Base-by-base conservation (phyloP, 768 basidiomycete species). In the Amanita inopinata region DNA sequence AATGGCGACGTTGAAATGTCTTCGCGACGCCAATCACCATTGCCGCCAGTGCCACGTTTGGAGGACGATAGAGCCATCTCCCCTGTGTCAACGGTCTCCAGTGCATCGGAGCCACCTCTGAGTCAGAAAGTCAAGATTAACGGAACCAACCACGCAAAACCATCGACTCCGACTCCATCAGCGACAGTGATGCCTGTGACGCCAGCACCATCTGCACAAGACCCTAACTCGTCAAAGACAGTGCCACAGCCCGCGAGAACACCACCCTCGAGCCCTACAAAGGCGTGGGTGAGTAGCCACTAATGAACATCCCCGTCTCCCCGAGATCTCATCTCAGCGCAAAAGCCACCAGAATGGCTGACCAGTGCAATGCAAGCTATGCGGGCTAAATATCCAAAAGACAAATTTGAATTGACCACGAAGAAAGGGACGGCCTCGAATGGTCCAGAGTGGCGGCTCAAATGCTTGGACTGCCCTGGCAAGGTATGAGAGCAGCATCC, bases 401-500 rank as follows among this genome's bases (percentile, higher is more conserved):
- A 97, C 59, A 75, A 59, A 46, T 93, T 97, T 51, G 83, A 88
- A 51, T 75, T 85, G 12, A 77, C 86, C 23, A 62, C 78, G 24
- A 73, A 77, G 22, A 82, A 77, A 53, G 63, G 71, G 5, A 66
- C 67, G 22, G 66, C 73, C 33, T 68, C 64, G 9, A 70, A 67
- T n/a, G 60, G 67, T 17, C 73, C 76, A 4, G 91, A 94, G 60
- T 97, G 93, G 92, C 75, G 89, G 12, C 73, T 94, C 56, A 91
- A 84, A 60, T 96, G 91, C 58, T 56, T 79, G 50, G 91, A 96
- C 59, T 93, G 91, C 61, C 91, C 91, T 51, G 90, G 90, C 54
- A 94, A 92, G 74, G 90, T 89, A 47, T 19, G 70, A 56, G 12
- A 18, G 31, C 6, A 5, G 7, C 14, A 9, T 7, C 6, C 31